Conservation (phyloP, 169 alveolate genomes). For the Cryptosporidium sp. region DNA sequence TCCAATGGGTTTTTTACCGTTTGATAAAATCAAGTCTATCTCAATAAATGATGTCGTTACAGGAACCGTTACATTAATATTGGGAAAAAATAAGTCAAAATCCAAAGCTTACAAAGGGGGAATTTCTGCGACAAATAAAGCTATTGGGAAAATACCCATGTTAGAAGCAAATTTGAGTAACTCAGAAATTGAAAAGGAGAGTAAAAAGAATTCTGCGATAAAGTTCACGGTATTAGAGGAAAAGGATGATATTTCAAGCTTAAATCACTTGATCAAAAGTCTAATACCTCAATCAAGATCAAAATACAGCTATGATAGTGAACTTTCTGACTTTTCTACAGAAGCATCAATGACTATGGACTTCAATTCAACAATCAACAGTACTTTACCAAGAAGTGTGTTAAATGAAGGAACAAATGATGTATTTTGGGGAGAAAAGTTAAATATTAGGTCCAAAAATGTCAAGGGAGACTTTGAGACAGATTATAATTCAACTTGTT, state of each 20-base stretch:
- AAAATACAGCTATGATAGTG: constrained; percentile 3
- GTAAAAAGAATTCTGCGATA: background rate
- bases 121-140: background rate
- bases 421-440: constrained; percentile 64
- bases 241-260: constrained; percentile 60
- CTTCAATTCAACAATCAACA: background rate
- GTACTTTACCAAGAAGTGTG: constrained; percentile 58
- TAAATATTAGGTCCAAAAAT: constrained; percentile 27
- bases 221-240: constrained; percentile 44
- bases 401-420: constrained; percentile 56
- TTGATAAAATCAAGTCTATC: constrained; percentile 17
- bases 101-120: background rate
- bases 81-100: background rate
- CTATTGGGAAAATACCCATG: background rate
- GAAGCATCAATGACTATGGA: constrained; percentile 25
- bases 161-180: background rate
- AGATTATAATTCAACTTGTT: constrained; percentile 1
- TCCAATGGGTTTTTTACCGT: constrained; percentile 58
- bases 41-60: background rate
- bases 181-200: background rate
- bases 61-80: constrained; percentile 31
- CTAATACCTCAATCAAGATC: constrained; percentile 30
- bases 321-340: constrained; percentile 24
- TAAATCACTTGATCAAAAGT: constrained; percentile 30
- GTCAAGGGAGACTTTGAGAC: constrained; percentile 4